A percentile compares a stretch with the other conserved stretches of the same genome.
Evolutionary conservation across 139 green algal genomes (phyloP).

Genomic region (Closterium sp.): DNA sequence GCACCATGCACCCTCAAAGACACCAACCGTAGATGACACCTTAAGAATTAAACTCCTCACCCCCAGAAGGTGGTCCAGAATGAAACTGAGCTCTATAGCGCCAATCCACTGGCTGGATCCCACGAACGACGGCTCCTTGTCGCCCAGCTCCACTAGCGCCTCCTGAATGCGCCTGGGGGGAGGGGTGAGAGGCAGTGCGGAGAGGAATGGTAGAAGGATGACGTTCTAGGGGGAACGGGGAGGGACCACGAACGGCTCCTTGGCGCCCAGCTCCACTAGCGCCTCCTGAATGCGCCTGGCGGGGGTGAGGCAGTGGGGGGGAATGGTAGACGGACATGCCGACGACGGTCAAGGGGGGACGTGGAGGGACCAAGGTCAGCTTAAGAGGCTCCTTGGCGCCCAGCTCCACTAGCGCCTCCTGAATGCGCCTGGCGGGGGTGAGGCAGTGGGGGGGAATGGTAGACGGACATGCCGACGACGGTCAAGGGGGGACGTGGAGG

Average conservation of each 20-base stretch:
- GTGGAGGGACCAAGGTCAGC: no score
- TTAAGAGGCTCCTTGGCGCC: slow-evolving; percentile 78
- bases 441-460: no score
- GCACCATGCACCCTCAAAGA: no score
- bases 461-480: no score
- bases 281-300: slow-evolving; percentile 36
- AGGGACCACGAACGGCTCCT: slow-evolving; percentile 55
- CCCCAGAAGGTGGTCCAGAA: slow-evolving; percentile 82
- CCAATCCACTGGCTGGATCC: slow-evolving; percentile 89
- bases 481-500: no score
- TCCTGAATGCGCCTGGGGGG: slow-evolving; percentile 2
- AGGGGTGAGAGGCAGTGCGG: no score
- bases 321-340: no score
- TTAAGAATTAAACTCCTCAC: slow-evolving; percentile 15
- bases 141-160: slow-evolving; percentile 76
- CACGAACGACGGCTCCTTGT: slow-evolving; percentile 79
- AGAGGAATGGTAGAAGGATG: no score
- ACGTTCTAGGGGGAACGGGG: no score
- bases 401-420: slow-evolving; percentile 70
- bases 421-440: no score
- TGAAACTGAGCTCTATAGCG: slow-evolving; percentile 84
- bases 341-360: no score
- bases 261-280: slow-evolving; percentile 85
- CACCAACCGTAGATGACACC: not conserved
- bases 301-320: no score